These are phyloP conservation scores for Arthroderma sp. DNA, from an alignment of 2,329 filamentous ascomycete species.

Conservation along the genomic window DNA sequence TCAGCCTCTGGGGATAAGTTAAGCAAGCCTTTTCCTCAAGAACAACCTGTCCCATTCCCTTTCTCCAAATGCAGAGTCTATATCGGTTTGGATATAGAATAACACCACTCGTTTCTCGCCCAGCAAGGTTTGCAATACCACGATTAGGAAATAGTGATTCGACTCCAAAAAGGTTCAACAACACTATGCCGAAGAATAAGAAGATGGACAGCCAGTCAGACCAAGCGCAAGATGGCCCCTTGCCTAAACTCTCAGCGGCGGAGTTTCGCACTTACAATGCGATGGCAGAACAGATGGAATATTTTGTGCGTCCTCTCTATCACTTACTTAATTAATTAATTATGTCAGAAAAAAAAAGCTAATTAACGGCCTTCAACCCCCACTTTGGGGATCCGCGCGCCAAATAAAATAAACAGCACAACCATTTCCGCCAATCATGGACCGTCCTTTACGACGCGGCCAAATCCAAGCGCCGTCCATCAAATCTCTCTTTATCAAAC, in stretches of 20 bases:
- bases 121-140: too few relatives aligned
- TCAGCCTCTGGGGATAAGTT: too few relatives aligned
- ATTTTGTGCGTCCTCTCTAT: constrained; percentile 41
- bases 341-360: neutral
- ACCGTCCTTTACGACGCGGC: constrained; percentile 56
- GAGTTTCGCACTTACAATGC: constrained; percentile 60
- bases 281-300: constrained; percentile 62
- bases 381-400: constrained; percentile 1
- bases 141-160: too few relatives aligned
- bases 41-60: too few relatives aligned
- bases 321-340: neutral
- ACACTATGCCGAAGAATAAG: too few relatives aligned
- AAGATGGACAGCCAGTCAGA: too few relatives aligned
- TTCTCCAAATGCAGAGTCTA: too few relatives aligned
- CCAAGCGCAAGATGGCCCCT: constrained; percentile 2
- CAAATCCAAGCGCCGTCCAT: constrained; percentile 44
- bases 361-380: neutral
- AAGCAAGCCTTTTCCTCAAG: too few relatives aligned
- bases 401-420: constrained; percentile 41
- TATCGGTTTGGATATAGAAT: too few relatives aligned
- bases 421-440: constrained; percentile 64
- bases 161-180: too few relatives aligned
- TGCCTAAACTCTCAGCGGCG: constrained; percentile 50
- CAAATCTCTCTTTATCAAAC: constrained; percentile 51
- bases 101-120: too few relatives aligned